These are phyloP conservation scores for Linnemannia hyalina DNA, from an alignment of 192 early-diverging fungal species.

Conservation along the genomic window DNA sequence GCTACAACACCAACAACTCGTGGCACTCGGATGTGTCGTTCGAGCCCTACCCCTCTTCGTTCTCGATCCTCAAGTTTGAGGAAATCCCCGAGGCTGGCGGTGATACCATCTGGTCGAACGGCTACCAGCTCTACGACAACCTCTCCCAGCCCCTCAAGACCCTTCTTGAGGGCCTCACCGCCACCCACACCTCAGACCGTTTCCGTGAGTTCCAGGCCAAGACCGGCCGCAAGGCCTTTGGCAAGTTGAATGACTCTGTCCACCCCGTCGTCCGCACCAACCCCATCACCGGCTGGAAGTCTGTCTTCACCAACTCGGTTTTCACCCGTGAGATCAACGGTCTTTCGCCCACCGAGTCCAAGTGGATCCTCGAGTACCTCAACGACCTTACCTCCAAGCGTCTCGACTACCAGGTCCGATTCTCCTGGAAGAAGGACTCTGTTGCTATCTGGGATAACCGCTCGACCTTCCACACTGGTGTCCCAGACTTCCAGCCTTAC, in stretches of 20 bases:
- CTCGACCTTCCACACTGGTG: slow-evolving; percentile 64
- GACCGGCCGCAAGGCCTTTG: slow-evolving; percentile 54
- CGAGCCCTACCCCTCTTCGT: slow-evolving; percentile 49
- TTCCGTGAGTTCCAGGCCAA: slow-evolving; percentile 40
- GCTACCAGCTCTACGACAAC: slow-evolving; percentile 57
- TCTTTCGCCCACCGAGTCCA: slow-evolving; percentile 65
- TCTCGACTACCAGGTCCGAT: slow-evolving; percentile 68
- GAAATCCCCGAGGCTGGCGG: slow-evolving; percentile 55
- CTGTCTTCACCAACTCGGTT: slow-evolving; percentile 72
- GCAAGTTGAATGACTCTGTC: slow-evolving; percentile 42
- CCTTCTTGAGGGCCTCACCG: slow-evolving; percentile 70
- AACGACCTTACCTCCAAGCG: slow-evolving; percentile 65
- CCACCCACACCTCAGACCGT: slow-evolving; percentile 61
- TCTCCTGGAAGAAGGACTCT: slow-evolving; percentile 69
- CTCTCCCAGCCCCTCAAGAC: slow-evolving; percentile 67
- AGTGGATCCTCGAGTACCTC: slow-evolving; percentile 68
- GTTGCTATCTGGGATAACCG: slow-evolving; percentile 82
- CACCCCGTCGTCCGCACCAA: slow-evolving; percentile 73
- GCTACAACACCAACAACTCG: slow-evolving; percentile 58
- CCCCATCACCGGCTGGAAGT: slow-evolving; percentile 78
- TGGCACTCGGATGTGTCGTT: slow-evolving; percentile 55
- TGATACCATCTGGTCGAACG: slow-evolving; percentile 60
- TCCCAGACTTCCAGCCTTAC: slow-evolving; percentile 51
- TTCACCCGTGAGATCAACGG: slow-evolving; percentile 72
- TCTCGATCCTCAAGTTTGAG: slow-evolving; percentile 56